Conservation (phyloP, 2,329 filamentous ascomycete species). For the Fusarium sulawesiense region DNA sequence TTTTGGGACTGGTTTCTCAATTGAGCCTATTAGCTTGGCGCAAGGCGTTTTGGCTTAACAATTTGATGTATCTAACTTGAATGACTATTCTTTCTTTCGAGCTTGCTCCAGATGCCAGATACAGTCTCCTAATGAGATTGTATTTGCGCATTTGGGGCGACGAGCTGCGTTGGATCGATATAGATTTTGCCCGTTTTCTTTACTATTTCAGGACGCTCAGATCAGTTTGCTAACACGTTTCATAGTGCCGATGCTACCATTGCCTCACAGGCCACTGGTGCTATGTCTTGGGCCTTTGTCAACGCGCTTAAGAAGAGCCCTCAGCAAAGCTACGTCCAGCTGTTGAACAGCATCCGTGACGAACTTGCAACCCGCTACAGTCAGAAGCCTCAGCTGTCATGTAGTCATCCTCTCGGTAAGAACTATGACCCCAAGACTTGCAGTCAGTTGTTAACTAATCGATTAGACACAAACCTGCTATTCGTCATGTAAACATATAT, state of each 20-base stretch:
- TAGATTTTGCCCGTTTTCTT: not conserved
- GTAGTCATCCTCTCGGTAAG: slow-evolving; percentile 95
- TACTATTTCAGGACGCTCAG: not conserved
- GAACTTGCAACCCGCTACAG: slow-evolving; percentile 88
- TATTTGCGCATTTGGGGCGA: slow-evolving; percentile 58
- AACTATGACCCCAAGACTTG: not conserved
- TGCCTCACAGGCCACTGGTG: slow-evolving; percentile 88
- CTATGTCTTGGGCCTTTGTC: slow-evolving; percentile 99
- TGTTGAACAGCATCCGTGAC: slow-evolving; percentile 95
- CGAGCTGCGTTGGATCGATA: slow-evolving; percentile 56
- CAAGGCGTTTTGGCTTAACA: slow-evolving; percentile 29
- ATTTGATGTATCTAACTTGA: slow-evolving; percentile 36
- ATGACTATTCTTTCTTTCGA: slow-evolving; percentile 43
- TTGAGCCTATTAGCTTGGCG: slow-evolving; percentile 28
- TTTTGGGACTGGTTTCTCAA: slow-evolving; percentile 22
- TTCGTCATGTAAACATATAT: slow-evolving; percentile 67
- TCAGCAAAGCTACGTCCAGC: slow-evolving; percentile 96
- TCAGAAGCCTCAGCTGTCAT: slow-evolving; percentile 96
- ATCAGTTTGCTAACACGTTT: slow-evolving; percentile 28
- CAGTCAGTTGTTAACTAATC: slow-evolving; percentile 14
- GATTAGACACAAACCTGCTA: slow-evolving; percentile 69
- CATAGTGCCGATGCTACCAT: slow-evolving; percentile 91
- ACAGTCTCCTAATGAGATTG: slow-evolving; percentile 48
- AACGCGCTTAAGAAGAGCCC: slow-evolving; percentile 93
- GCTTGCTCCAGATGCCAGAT: slow-evolving; percentile 57